Evolutionary conservation across 176 grass and related monocot species (phyloP).

Genomic region (Avena sativa): DNA sequence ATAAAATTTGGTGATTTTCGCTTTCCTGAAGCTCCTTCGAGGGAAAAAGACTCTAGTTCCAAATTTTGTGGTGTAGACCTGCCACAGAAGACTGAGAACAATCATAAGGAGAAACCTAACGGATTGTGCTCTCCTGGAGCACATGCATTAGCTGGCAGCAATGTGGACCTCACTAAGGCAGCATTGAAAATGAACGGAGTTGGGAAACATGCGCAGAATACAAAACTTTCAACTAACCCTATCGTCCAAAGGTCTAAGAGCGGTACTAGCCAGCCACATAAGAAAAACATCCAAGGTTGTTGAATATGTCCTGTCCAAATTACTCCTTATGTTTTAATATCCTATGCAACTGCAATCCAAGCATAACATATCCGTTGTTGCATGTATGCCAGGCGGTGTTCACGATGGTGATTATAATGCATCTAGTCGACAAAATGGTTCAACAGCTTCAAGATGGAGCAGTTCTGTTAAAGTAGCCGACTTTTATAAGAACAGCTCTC

Average conservation of each 20-base stretch:
- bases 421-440: slow-evolving; percentile 40
- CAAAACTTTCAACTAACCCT: slow-evolving; percentile 54
- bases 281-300: slow-evolving; percentile 79
- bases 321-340: slow-evolving; percentile 33
- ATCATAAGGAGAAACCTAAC: slow-evolving; percentile 41
- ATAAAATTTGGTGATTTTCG: slow-evolving; percentile 87
- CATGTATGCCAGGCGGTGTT: slow-evolving; percentile 33
- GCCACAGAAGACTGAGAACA: slow-evolving; percentile 37
- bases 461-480: slow-evolving; percentile 50
- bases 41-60: slow-evolving; percentile 41
- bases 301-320: slow-evolving; percentile 35
- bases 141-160: slow-evolving; percentile 36
- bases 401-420: slow-evolving; percentile 44
- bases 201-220: slow-evolving; percentile 55
- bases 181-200: slow-evolving; percentile 58
- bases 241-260: slow-evolving; percentile 59
- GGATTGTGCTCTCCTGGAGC: slow-evolving; percentile 35
- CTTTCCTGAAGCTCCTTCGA: slow-evolving; percentile 59
- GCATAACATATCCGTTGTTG: slow-evolving; percentile 26
- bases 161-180: slow-evolving; percentile 43
- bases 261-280: slow-evolving; percentile 50
- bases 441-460: slow-evolving; percentile 45
- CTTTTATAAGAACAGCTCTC: slow-evolving; percentile 23
- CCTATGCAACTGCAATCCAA: not conserved
- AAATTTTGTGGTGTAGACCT: slow-evolving; percentile 36